These are phyloP conservation scores for Microcera coccophila DNA, from an alignment of 2,329 filamentous ascomycete species.

Conservation along the genomic window DNA sequence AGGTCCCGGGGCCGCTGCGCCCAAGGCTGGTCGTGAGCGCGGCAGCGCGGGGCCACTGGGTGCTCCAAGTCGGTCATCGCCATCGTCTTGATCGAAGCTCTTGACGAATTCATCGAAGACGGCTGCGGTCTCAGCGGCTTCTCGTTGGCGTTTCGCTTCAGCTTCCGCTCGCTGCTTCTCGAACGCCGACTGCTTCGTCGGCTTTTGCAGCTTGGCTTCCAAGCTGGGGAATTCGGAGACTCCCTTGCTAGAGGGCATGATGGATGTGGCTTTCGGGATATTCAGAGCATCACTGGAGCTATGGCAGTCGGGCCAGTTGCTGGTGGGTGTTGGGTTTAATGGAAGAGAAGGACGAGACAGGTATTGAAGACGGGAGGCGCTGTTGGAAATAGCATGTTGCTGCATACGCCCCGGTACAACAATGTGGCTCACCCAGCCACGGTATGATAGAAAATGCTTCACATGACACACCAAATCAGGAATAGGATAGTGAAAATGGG, in stretches of 20 bases:
- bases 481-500: too few species aligned
- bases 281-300: not conserved
- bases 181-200: constrained; percentile 80
- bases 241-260: constrained; percentile 48
- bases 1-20: constrained; percentile 20
- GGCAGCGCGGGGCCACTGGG: constrained; percentile 10
- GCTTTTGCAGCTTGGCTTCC: constrained; percentile 72
- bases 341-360: too few species aligned
- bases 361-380: not conserved
- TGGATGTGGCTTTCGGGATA: constrained; percentile 5
- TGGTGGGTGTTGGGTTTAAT: not conserved
- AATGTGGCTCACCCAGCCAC: too few species aligned
- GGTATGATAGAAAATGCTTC: too few species aligned
- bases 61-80: constrained; percentile 31
- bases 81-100: constrained; percentile 63
- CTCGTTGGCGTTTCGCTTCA: constrained; percentile 79
- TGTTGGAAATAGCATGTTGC: not conserved
- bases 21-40: constrained; percentile 27
- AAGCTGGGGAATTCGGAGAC: constrained; percentile 64
- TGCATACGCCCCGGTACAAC: not conserved
- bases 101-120: constrained; percentile 86
- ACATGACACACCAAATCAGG: too few species aligned
- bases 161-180: constrained; percentile 86
- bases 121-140: constrained; percentile 81
- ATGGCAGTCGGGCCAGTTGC: not conserved